Conservation (phyloP, 2,329 filamentous ascomycete species). For the Tolypocladium guangdongense region DNA sequence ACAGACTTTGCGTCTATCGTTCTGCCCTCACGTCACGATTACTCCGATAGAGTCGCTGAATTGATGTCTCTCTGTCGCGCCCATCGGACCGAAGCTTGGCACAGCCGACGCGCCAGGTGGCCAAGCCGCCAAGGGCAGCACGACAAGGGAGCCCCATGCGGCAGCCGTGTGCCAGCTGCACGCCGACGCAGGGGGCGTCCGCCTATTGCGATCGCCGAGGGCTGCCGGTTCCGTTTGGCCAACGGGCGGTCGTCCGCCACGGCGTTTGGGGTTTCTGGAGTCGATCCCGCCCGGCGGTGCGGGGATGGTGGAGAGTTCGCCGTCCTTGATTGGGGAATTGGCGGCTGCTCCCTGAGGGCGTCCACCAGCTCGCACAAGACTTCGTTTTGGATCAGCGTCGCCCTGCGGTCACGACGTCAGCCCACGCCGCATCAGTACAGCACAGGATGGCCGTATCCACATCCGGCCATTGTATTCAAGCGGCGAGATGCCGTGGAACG, state of each 20-base stretch:
- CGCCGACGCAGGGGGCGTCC: conserved; percentile 1
- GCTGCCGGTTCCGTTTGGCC: background rate
- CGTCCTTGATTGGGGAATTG: background rate
- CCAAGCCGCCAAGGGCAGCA: background rate
- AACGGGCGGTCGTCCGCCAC: background rate
- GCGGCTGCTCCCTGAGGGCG: background rate
- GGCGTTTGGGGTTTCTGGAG: background rate
- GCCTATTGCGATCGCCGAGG: background rate
- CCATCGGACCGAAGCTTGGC: background rate
- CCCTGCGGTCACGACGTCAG: background rate
- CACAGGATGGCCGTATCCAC: background rate
- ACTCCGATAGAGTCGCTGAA: background rate
- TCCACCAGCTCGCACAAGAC: background rate
- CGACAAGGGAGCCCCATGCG: background rate
- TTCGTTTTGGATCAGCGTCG: background rate
- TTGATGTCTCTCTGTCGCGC: background rate
- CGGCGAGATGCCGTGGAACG: background rate
- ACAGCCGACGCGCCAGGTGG: background rate
- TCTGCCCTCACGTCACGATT: background rate
- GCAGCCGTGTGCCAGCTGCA: background rate
- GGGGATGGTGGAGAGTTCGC: background rate
- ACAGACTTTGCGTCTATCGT: background rate
- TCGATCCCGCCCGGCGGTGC: background rate
- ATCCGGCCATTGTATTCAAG: background rate
- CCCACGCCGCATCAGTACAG: background rate